These are phyloP conservation scores for Cyberlindnera saturnus DNA, from an alignment of 805 yeast genomes.

Conservation along the genomic window DNA sequence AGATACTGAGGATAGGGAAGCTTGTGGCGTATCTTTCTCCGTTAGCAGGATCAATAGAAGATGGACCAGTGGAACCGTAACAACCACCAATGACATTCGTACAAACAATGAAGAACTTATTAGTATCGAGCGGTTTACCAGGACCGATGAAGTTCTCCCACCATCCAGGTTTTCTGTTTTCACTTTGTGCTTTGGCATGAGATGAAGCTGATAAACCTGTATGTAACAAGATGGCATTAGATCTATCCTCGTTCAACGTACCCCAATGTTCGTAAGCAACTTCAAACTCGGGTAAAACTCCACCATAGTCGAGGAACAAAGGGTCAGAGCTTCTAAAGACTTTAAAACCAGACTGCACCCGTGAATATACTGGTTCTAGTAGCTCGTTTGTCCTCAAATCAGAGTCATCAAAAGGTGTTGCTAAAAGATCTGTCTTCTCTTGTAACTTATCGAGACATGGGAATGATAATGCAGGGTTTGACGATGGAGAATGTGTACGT, in stretches of 20 bases:
- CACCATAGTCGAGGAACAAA: constrained; percentile 76
- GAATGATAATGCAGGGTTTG: constrained; percentile 35
- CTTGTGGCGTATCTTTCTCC: constrained; percentile 70
- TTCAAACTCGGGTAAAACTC: constrained; percentile 62
- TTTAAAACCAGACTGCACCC: constrained; percentile 63
- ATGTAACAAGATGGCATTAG: constrained; percentile 76
- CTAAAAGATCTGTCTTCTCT: constrained; percentile 35
- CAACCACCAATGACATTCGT: constrained; percentile 94
- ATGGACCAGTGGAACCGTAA: constrained; percentile 92
- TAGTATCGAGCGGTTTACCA: constrained; percentile 67
- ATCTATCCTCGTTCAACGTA: constrained; percentile 46
- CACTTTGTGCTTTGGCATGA: constrained; percentile 78
- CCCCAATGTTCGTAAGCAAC: constrained; percentile 98
- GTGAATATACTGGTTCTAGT: constrained; percentile 82
- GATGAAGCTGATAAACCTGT: constrained; percentile 93
- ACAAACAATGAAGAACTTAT: constrained; percentile 76
- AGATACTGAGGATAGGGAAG: constrained; percentile 79
- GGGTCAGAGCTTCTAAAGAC: constrained; percentile 50
- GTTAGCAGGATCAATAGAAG: constrained; percentile 68
- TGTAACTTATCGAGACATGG: constrained; percentile 84
- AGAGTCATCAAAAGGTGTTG: constrained; percentile 6
- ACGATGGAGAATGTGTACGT: constrained; percentile 2
- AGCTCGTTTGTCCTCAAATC: constrained; percentile 36
- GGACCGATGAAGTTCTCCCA: constrained; percentile 95
- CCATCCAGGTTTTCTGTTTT: constrained; percentile 79